Evolutionary conservation across 345 rosid species (phyloP).

Genomic region (Draba incana): DNA sequence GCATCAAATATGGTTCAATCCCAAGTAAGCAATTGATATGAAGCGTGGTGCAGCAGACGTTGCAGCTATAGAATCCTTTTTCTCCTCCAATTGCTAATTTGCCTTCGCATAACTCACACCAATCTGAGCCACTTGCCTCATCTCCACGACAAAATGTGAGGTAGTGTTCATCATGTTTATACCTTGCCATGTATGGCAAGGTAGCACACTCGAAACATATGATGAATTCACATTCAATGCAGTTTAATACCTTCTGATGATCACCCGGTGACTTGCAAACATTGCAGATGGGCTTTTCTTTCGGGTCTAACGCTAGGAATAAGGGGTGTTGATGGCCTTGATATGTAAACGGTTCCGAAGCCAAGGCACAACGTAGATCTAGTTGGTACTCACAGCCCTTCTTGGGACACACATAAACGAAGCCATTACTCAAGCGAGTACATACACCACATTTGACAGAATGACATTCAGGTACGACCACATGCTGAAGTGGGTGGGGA

Average conservation of each 20-base stretch:
- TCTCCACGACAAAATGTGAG: constrained; percentile 19
- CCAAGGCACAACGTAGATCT: not conserved
- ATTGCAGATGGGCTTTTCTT: not conserved
- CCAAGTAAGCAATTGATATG: constrained; percentile 15
- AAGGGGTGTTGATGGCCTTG: constrained; percentile 10
- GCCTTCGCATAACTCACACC: constrained; percentile 11
- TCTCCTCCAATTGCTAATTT: not conserved
- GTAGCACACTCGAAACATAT: not conserved
- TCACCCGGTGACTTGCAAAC: not conserved
- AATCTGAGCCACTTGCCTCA: not conserved
- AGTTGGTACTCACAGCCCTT: not conserved
- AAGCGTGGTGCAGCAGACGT: constrained; percentile 13
- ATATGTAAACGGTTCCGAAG: constrained; percentile 8
- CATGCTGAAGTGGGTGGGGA: not conserved
- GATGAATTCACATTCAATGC: constrained; percentile 9
- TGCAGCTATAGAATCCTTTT: constrained; percentile 18
- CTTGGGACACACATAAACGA: not conserved
- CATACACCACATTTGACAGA: too few relatives aligned
- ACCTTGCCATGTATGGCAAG: not conserved
- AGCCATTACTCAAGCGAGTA: not conserved
- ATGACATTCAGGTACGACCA: too few relatives aligned
- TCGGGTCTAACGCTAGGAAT: not conserved
- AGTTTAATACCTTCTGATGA: not conserved
- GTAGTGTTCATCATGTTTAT: constrained; percentile 25
- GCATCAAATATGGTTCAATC: not conserved